Evolutionary conservation across 139 green algal genomes (phyloP), one percentile per base, ranked within the genome.

Genomic region (Yamagishiella unicocca): DNA sequence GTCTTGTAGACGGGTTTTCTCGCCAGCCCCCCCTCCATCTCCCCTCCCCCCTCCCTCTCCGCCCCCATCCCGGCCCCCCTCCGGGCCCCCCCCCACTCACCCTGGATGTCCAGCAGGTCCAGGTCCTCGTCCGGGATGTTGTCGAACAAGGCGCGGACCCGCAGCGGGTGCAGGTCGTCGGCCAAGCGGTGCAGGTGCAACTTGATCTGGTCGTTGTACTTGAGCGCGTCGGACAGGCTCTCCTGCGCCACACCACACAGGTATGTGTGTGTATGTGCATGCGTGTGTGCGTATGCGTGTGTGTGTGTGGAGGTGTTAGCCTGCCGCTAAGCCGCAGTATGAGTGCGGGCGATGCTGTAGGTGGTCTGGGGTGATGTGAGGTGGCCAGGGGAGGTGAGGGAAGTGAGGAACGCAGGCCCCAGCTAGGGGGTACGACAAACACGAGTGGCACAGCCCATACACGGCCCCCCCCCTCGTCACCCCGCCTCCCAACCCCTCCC

Each of bases 161-260:
- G 90, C 45, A 99, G 92, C 1, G 97, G 97, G 89, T 98, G 97
- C 42, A 99, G 92, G 92, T 99, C 97, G 84, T 99, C 97, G 50
- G 93, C 88, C 29, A 95, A 89, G 55, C 75, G 88, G 27, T 79
- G 79, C 0, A 94, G 62, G 77, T 88, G 78, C 55, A 80, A 71
- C 64, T 64, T 75, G 17, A 95, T 61, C 43, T 87, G 77, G 54
- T 92, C 88, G 81, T 95, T 95, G 75, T 89, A 88, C 53, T 84
- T 73, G 1, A 93, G n/a, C 2, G 92, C 92, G 37, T 76, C 84
- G 3, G 54, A 35, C 79, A 95, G 80, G 25, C 76, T 87, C 31
- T 92, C 92, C 53, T 90, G 83, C 45, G 89, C 43, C 22, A 45
- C 73, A n/a, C n/a, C n/a, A n/a, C n/a, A n/a, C n/a, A n/a, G n/a